These are phyloP conservation scores for Colletotrichum melonis DNA, from an alignment of 2,329 filamentous ascomycete genomes.

Conservation along the genomic window DNA sequence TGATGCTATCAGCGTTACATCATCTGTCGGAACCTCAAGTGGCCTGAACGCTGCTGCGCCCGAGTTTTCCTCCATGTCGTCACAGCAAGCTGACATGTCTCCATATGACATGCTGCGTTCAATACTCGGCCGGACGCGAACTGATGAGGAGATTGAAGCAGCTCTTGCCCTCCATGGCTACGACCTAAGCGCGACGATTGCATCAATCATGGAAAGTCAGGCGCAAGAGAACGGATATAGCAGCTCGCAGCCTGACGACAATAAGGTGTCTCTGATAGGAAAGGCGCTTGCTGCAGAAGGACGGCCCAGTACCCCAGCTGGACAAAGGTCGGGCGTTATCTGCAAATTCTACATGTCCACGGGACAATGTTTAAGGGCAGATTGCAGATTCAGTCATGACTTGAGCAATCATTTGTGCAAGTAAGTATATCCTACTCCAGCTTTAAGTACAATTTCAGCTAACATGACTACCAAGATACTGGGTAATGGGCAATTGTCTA, in stretches of 20 bases:
- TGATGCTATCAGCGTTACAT: constrained; percentile 82
- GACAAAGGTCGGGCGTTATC: constrained; percentile 85
- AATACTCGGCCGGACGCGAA: constrained; percentile 87
- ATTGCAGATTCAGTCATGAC: constrained; percentile 97
- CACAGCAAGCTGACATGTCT: constrained; percentile 88
- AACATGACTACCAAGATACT: constrained; percentile 72
- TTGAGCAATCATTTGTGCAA: constrained; percentile 97
- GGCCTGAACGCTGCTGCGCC: constrained; percentile 83
- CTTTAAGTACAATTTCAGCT: background rate
- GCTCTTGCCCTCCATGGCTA: constrained; percentile 91
- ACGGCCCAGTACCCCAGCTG: constrained; percentile 80
- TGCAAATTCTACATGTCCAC: constrained; percentile 98
- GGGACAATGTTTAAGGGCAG: constrained; percentile 93
- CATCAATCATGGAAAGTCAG: constrained; percentile 84
- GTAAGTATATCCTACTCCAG: constrained; percentile 66
- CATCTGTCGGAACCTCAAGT: constrained; percentile 75
- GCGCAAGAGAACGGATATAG: constrained; percentile 53
- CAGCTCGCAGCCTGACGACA: constrained; percentile 57
- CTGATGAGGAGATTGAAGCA: constrained; percentile 95
- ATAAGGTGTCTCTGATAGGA: constrained; percentile 81
- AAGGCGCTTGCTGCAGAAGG: constrained; percentile 86
- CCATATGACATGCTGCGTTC: constrained; percentile 98
- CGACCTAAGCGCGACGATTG: constrained; percentile 91
- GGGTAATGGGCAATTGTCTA: constrained; percentile 94
- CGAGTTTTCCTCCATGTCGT: constrained; percentile 73